These are phyloP conservation scores for Ophiosphaerella narmari DNA, from an alignment of 2,329 filamentous ascomycete genomes.

Conservation along the genomic window DNA sequence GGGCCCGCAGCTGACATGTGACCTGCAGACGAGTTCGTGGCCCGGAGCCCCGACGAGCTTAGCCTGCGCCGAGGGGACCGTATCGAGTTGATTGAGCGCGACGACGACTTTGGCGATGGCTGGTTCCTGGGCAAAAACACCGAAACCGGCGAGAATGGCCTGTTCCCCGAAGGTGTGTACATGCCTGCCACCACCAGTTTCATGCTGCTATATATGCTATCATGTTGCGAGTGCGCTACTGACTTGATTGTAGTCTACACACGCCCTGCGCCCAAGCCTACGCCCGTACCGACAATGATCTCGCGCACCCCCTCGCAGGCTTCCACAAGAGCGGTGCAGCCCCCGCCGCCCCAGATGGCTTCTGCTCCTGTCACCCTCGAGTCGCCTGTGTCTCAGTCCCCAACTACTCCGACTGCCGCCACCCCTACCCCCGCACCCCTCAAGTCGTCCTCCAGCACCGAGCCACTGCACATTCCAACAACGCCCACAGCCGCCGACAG, in stretches of 20 bases:
- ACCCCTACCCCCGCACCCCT: constrained; percentile 15
- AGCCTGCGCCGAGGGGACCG: constrained; percentile 83
- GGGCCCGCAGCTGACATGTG: constrained; percentile 9
- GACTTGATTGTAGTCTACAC: constrained; percentile 61
- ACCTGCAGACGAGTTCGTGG: constrained; percentile 80
- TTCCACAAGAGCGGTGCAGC: constrained; percentile 15
- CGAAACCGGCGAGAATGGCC: constrained; percentile 72
- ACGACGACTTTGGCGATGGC: constrained; percentile 87
- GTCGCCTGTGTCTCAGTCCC: constrained; percentile 17
- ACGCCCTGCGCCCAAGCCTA: constrained; percentile 58
- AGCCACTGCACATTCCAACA: constrained; percentile 36
- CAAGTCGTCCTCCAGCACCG: constrained; percentile 26
- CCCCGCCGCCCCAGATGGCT: constrained; percentile 10
- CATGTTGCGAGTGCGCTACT: constrained; percentile 3
- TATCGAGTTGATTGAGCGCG: constrained; percentile 80
- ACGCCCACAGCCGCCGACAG: constrained; percentile 16
- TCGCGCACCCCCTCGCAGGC: constrained; percentile 36
- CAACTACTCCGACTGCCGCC: constrained; percentile 14
- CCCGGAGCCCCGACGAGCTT: constrained; percentile 90
- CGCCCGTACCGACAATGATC: constrained; percentile 33
- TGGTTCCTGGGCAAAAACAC: constrained; percentile 81
- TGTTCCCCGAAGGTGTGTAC: constrained; percentile 78
- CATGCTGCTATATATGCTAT: not conserved
- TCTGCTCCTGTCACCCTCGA: constrained; percentile 25
- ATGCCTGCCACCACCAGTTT: not conserved